Percentiles rank a stretch among this genome's conserved stretches.
Conservation (phyloP, 805 yeast genomes). For the Wickerhamiella lipophila region DNA sequence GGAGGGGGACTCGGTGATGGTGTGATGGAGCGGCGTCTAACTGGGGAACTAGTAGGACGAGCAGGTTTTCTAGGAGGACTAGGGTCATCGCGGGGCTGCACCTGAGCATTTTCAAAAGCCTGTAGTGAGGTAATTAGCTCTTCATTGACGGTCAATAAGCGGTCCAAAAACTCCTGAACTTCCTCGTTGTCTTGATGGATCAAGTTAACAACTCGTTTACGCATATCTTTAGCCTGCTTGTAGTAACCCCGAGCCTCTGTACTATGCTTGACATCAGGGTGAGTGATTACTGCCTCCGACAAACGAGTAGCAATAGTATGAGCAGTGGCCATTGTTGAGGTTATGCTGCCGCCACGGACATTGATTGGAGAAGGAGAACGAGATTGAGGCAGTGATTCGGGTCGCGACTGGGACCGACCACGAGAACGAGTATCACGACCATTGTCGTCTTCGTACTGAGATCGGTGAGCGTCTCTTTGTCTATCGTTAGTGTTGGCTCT, state of each 20-base stretch:
- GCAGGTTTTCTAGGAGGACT: conserved; percentile 19
- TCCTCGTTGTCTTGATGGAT: conserved; percentile 76
- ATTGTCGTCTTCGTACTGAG: too few relatives aligned
- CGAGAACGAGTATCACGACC: not conserved
- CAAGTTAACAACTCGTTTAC: conserved; percentile 69
- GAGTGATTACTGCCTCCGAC: conserved; percentile 40
- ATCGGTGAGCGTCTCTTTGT: not conserved
- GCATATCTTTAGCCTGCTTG: conserved; percentile 56
- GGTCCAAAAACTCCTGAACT: conserved; percentile 58
- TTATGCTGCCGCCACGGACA: conserved; percentile 19
- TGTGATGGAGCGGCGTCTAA: not conserved
- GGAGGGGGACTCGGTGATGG: not conserved
- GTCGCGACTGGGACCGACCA: not conserved
- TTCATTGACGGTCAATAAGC: conserved; percentile 79
- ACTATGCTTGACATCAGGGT: conserved; percentile 37
- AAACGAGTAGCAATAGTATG: conserved; percentile 61
- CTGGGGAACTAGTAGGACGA: conserved; percentile 16
- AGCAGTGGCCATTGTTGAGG: conserved; percentile 30
- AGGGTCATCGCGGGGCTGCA: conserved; percentile 12
- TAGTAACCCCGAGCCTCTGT: conserved; percentile 50
- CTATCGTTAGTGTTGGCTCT: not conserved
- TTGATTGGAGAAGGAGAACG: conserved; percentile 18
- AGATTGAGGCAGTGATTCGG: conserved; percentile 5
- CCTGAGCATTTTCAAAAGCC: conserved; percentile 41
- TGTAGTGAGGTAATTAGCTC: conserved; percentile 66